Base-by-base conservation (phyloP, 2,329 filamentous ascomycete genomes). In the Coniosporium tulheliwenetii region DNA sequence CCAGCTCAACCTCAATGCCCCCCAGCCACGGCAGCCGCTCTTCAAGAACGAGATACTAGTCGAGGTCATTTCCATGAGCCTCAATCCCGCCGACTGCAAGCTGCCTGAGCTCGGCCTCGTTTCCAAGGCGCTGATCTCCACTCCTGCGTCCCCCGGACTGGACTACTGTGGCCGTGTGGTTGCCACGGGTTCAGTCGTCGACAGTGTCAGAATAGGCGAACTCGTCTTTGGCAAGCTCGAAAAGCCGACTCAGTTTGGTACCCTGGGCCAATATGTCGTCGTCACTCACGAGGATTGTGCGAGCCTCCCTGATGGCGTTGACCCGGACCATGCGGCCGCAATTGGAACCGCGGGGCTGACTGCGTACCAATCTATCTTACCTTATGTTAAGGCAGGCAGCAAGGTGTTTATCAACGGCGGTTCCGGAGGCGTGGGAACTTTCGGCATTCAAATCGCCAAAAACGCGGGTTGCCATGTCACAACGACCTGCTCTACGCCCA, bases 341-440 rank as follows among this genome's bases (percentile, higher is more conserved):
- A 45, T 63, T 1, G 57, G 58, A 4, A 49, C 58, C 10, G 58
- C 55, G 14, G 63, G 57, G 1, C 41, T 64, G 19, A 63, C 61
- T 2, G 62, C 60, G 13, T 60, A 55, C 38, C 60, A 64, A 45
- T 52, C 51, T 15, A 47, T 66, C 16, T 47, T 48, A 5, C 56
- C 57, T 0, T 51, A 60, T 33, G 55, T 58, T n/a, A 61, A 60
- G 43, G 41, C 43, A 10, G 62, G 61, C 5, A 65, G 71, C 39
- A 69, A 65, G 48, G 63, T 81, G 7, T 74, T 81, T 49, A 69
- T 81, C 53, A 80, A 81, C 47, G 77, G 75, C 10, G 76, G 75
- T 0, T 73, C 67, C 5, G 78, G 78, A 8, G 77, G 77, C 0
- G 69, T 65, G 1, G 78, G 78, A 0, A 65, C 67, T 0, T 78